These are phyloP conservation scores for Euclidium syriacum DNA, from an alignment of 345 rosid genomes.

Conservation along the genomic window DNA sequence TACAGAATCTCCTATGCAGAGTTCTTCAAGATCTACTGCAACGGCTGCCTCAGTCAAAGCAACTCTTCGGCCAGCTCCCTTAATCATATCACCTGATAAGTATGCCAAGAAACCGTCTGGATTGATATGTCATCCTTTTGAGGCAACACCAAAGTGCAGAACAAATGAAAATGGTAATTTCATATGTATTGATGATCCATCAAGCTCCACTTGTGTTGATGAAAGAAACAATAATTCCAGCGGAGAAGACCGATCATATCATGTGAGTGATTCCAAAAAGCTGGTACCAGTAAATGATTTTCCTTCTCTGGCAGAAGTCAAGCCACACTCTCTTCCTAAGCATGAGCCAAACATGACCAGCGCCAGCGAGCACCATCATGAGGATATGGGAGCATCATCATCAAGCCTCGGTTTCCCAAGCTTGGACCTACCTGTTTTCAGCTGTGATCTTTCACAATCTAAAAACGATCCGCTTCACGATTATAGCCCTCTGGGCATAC, in stretches of 20 bases:
- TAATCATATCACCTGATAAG: slow-evolving; percentile 39
- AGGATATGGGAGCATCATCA: slow-evolving; percentile 58
- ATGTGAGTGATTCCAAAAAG: slow-evolving; percentile 48
- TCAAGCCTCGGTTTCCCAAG: slow-evolving; percentile 87
- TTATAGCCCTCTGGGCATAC: slow-evolving; percentile 95
- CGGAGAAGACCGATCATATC: slow-evolving; percentile 46
- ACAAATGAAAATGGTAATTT: slow-evolving; percentile 41
- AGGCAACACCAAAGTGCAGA: slow-evolving; percentile 40
- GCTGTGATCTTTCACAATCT: slow-evolving; percentile 79
- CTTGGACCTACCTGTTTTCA: slow-evolving; percentile 84
- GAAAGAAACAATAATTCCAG: slow-evolving; percentile 24
- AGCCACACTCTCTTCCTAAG: slow-evolving; percentile 36
- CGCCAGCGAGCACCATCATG: slow-evolving; percentile 38
- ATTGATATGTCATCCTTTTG: slow-evolving; percentile 41
- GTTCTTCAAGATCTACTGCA: slow-evolving; percentile 38
- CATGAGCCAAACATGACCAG: slow-evolving; percentile 29
- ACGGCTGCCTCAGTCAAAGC: slow-evolving; percentile 45
- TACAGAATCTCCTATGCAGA: slow-evolving; percentile 37
- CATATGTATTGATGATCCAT: slow-evolving; percentile 45
- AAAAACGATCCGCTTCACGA: slow-evolving; percentile 75
- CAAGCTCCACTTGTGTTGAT: slow-evolving; percentile 44
- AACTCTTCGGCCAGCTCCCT: slow-evolving; percentile 40
- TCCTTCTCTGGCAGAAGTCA: slow-evolving; percentile 38
- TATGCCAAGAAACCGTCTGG: slow-evolving; percentile 38
- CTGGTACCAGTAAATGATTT: slow-evolving; percentile 63